These are phyloP conservation scores for Thermochaetoides thermophila DNA, from an alignment of 495 filamentous ascomycete species.

Conservation along the genomic window DNA sequence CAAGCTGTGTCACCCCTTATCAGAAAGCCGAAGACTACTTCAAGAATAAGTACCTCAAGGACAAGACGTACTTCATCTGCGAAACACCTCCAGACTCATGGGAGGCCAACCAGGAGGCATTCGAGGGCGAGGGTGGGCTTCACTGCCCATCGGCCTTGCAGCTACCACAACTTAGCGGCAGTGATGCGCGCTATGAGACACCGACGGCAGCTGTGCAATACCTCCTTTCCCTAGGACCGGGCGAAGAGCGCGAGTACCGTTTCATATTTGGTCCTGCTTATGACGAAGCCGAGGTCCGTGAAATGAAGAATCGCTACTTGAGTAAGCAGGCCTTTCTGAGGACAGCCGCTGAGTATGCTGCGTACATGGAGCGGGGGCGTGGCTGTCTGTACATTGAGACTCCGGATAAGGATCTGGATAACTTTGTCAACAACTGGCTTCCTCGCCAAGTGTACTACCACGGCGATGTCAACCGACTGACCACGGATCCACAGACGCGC, in stretches of 20 bases:
- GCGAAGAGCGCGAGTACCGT: constrained; percentile 31
- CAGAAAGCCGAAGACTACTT: constrained; percentile 41
- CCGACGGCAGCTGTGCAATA: constrained; percentile 41
- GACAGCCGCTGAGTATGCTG: constrained; percentile 29
- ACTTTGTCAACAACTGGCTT: constrained; percentile 45
- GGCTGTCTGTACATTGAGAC: constrained; percentile 39
- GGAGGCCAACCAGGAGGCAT: constrained; percentile 34
- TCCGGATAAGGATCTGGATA: constrained; percentile 39
- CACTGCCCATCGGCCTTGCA: constrained; percentile 33
- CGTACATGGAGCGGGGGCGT: constrained; percentile 32
- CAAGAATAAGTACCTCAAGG: constrained; percentile 42
- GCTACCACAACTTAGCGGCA: constrained; percentile 20
- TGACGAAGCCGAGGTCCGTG: constrained; percentile 33
- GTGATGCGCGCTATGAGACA: constrained; percentile 40
- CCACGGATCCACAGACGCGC: constrained; percentile 42
- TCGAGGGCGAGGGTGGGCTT: constrained; percentile 42
- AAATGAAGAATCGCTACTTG: constrained; percentile 34
- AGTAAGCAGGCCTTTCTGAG: constrained; percentile 33
- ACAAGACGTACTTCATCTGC: constrained; percentile 42
- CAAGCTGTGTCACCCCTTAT: constrained; percentile 38
- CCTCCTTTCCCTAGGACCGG: constrained; percentile 22
- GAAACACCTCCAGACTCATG: constrained; percentile 36
- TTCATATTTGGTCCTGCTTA: constrained; percentile 41
- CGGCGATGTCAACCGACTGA: constrained; percentile 42
- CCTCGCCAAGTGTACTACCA: constrained; percentile 43